These are phyloP conservation scores for Botrytis hyacinthi DNA, from an alignment of 2,329 filamentous ascomycete species.

Conservation along the genomic window DNA sequence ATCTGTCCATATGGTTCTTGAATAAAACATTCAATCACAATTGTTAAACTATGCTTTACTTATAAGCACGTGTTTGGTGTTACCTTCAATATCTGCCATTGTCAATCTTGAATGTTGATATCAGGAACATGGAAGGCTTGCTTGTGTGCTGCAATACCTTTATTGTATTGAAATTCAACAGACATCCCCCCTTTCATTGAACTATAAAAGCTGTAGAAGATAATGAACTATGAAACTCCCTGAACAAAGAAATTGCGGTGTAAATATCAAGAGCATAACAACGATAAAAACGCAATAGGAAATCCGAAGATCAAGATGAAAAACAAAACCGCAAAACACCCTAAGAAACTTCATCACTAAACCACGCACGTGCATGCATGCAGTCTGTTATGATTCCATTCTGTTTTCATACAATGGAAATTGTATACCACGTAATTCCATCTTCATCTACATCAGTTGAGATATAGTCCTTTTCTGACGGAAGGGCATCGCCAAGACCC, in stretches of 20 bases:
- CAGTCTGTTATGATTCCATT: neutral
- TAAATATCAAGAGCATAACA: neutral
- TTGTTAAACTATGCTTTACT: neutral
- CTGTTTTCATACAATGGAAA: neutral
- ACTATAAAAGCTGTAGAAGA: neutral
- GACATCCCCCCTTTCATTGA: neutral
- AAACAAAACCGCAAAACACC: neutral
- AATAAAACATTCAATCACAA: fast-evolving
- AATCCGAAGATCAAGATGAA: neutral
- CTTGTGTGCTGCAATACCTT: neutral
- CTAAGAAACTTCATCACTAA: neutral
- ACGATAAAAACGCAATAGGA: fast-evolving
- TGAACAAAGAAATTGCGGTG: fast-evolving
- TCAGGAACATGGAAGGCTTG: neutral
- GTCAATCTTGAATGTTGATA: neutral
- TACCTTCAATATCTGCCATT: neutral
- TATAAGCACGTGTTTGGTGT: neutral
- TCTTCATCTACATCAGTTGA: neutral
- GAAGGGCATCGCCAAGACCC: neutral
- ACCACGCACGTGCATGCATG: fast-evolving
- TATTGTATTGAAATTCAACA: fast-evolving
- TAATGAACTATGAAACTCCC: fast-evolving
- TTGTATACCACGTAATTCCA: neutral
- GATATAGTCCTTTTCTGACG: neutral
- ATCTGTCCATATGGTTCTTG: neutral